These are phyloP conservation scores for Yamadazyma olivae DNA, from an alignment of 805 yeast genomes.

Conservation along the genomic window DNA sequence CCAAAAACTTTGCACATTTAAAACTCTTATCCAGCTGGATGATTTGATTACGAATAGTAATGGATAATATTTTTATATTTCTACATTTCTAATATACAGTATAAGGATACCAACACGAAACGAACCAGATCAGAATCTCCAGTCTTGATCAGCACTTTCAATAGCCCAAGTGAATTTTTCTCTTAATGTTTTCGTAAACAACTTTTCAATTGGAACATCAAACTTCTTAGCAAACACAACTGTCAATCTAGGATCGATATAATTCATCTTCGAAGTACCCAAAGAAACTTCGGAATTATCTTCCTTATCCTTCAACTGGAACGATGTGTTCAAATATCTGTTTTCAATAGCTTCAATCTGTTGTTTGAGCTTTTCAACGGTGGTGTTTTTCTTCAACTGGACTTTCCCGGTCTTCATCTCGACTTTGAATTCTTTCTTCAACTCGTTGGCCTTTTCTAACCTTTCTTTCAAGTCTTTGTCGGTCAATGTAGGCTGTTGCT, in stretches of 20 bases:
- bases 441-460: slow-evolving; percentile 52
- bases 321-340: slow-evolving; percentile 62
- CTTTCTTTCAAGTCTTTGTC: slow-evolving; percentile 58
- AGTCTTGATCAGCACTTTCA: slow-evolving; percentile 80
- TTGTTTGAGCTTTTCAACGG: slow-evolving; percentile 66
- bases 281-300: slow-evolving; percentile 92
- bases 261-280: slow-evolving; percentile 90
- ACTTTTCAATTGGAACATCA: slow-evolving; percentile 86
- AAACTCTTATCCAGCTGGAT: slow-evolving; percentile 28
- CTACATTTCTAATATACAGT: slow-evolving; percentile 2
- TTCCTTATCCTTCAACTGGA: slow-evolving; percentile 87
- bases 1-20: slow-evolving; percentile 26
- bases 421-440: slow-evolving; percentile 46
- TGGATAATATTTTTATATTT: too few species aligned
- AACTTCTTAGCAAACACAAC: slow-evolving; percentile 85
- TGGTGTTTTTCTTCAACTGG: slow-evolving; percentile 46
- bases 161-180: slow-evolving; percentile 97
- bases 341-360: slow-evolving; percentile 73
- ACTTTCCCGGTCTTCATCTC: slow-evolving; percentile 62
- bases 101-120: neutral
- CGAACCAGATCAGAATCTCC: slow-evolving; percentile 62
- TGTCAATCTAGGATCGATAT: slow-evolving; percentile 90
- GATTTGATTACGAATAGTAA: too few species aligned
- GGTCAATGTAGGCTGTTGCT: slow-evolving; percentile 50
- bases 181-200: slow-evolving; percentile 85